phyloP scores from a whole-genome alignment of 495 filamentous ascomycete genomes.

The Tuber microsphaerosporum region DNA sequence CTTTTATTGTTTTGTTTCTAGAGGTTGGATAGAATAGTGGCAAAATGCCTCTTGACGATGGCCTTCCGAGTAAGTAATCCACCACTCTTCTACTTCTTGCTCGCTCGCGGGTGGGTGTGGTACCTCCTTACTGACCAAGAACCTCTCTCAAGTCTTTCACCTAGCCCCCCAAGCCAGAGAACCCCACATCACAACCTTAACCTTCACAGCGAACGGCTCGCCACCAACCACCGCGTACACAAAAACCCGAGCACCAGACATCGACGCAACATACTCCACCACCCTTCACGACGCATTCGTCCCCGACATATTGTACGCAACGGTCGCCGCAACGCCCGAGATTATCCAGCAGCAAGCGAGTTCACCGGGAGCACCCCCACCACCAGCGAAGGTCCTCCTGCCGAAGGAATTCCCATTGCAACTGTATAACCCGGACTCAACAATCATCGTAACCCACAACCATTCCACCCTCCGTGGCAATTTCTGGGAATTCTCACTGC shows the following conservation, averaged over 20 bases:
- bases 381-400: conserved; percentile 66
- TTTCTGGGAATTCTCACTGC: conserved; percentile 88
- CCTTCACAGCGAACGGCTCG: conserved; percentile 70
- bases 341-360: conserved; percentile 63
- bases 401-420: conserved; percentile 74
- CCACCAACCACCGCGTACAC: conserved; percentile 73
- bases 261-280: conserved; percentile 75
- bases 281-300: conserved; percentile 78
- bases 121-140: conserved; percentile 30
- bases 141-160: conserved; percentile 56
- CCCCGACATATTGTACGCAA: conserved; percentile 73
- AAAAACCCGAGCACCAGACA: conserved; percentile 61
- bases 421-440: conserved; percentile 90
- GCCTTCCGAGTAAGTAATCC: conserved; percentile 64
- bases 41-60: conserved; percentile 65
- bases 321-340: conserved; percentile 64
- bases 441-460: conserved; percentile 62
- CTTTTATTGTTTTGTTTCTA: background rate
- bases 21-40: background rate
- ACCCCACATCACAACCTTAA: conserved; percentile 53
- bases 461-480: conserved; percentile 54
- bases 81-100: conserved; percentile 31
- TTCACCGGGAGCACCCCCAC: conserved; percentile 54
- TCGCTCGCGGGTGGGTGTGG: conserved; percentile 15
- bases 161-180: conserved; percentile 45